Conservation (phyloP, 805 yeast genomes). For the Starmerella riodocensis region DNA sequence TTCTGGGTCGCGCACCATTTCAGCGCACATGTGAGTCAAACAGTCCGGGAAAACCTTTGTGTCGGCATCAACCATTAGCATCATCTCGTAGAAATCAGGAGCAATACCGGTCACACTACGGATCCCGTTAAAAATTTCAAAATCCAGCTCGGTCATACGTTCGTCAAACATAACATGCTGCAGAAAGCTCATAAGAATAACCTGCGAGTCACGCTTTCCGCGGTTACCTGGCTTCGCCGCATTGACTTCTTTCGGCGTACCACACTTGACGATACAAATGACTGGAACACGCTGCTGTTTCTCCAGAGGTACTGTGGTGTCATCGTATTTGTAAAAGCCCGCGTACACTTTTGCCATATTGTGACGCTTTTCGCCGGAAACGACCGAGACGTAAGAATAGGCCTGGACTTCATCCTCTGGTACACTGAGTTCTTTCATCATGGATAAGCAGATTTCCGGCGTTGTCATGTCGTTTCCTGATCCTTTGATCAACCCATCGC, state of each 20-base stretch:
- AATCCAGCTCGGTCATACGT: slow-evolving; percentile 85
- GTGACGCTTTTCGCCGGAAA: slow-evolving; percentile 86
- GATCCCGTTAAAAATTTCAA: slow-evolving; percentile 56
- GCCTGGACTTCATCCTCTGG: slow-evolving; percentile 68
- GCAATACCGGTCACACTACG: slow-evolving; percentile 78
- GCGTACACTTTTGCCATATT: slow-evolving; percentile 95
- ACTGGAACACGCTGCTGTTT: slow-evolving; percentile 77
- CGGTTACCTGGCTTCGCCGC: slow-evolving; percentile 79
- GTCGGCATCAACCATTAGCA: slow-evolving; percentile 91
- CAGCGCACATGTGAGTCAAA: slow-evolving; percentile 77
- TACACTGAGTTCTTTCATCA: slow-evolving; percentile 70
- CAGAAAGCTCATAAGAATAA: slow-evolving; percentile 77
- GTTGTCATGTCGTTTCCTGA: slow-evolving; percentile 80
- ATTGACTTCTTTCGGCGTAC: slow-evolving; percentile 59
- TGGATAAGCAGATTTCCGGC: slow-evolving; percentile 73
- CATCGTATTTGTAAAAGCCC: slow-evolving; percentile 82
- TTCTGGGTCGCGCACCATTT: slow-evolving; percentile 72
- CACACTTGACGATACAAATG: slow-evolving; percentile 69
- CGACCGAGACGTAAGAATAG: slow-evolving; percentile 86
- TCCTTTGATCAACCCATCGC: slow-evolving; percentile 93
- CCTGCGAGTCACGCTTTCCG: slow-evolving; percentile 92
- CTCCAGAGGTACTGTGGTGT: slow-evolving; percentile 56
- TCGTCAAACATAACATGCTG: slow-evolving; percentile 83
- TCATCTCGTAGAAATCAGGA: slow-evolving; percentile 68
- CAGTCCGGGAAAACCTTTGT: slow-evolving; percentile 80